Evolutionary conservation across 805 yeast species (phyloP).

Genomic region (Priceomyces carsonii): DNA sequence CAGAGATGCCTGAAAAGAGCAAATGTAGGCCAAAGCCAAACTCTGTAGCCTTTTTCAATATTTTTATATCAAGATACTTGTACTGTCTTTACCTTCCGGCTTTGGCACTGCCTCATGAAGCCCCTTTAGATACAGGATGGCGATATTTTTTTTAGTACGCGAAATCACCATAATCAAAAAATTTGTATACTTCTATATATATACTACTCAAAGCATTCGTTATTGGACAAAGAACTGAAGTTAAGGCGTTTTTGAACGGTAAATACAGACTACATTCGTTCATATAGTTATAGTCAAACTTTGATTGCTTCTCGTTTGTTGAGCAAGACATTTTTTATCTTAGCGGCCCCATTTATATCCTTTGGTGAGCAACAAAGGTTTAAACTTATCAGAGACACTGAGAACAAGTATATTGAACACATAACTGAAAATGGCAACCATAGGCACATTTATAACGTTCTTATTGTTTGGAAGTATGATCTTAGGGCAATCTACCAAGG

Average conservation of each 20-base stretch:
- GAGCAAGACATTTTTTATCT: too few relatives aligned
- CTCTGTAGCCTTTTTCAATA: too few relatives aligned
- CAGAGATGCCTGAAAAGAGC: too few relatives aligned
- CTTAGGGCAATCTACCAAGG: constrained; percentile 34
- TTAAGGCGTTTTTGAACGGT: too few relatives aligned
- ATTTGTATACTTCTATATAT: background rate
- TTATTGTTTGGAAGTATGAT: constrained; percentile 10
- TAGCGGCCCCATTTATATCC: too few relatives aligned
- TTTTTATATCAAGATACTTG: background rate
- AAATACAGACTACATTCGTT: too few relatives aligned
- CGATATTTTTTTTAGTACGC: constrained; percentile 4
- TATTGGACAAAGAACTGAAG: too few relatives aligned
- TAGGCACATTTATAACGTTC: constrained; percentile 5
- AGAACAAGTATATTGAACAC: background rate
- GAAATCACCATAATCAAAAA: background rate
- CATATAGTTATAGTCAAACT: too few relatives aligned
- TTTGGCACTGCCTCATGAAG: constrained; percentile 4
- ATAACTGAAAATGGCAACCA: constrained; percentile 8
- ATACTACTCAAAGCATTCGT: background rate
- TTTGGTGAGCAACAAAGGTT: too few relatives aligned
- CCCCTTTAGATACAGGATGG: background rate
- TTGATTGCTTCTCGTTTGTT: too few relatives aligned
- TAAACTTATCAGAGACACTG: too few relatives aligned
- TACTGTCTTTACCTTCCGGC: background rate
- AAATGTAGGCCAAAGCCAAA: too few relatives aligned